These are phyloP conservation scores for Phoma sp. DNA, from an alignment of 2,329 filamentous ascomycete genomes.

Conservation along the genomic window DNA sequence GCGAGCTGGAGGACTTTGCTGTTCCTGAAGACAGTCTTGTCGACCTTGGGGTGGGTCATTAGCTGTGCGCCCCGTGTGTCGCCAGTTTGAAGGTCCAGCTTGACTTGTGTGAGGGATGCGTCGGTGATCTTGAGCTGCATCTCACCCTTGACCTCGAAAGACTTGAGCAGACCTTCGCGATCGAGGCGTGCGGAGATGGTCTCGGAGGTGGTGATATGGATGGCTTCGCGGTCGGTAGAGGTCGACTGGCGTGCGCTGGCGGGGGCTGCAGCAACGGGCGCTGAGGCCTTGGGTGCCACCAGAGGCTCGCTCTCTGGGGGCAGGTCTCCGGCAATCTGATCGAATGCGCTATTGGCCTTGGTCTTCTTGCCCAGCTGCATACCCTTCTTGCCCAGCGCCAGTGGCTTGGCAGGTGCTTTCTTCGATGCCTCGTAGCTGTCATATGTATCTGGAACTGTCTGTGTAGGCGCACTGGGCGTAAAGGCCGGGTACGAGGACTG, in stretches of 20 bases:
- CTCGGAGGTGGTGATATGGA: conserved; percentile 88
- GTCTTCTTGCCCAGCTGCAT: conserved; percentile 99
- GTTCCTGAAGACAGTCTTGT: conserved; percentile 83
- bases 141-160: conserved; percentile 88
- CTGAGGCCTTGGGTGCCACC: conserved; percentile 63
- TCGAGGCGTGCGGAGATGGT: conserved; percentile 88
- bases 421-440: conserved; percentile 98
- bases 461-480: conserved; percentile 76
- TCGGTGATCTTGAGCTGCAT: conserved; percentile 90
- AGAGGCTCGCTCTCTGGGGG: conserved; percentile 86
- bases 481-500: conserved; percentile 88
- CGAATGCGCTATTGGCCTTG: conserved; percentile 96
- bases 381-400: conserved; percentile 86
- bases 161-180: conserved; percentile 84
- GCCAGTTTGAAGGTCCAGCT: conserved; percentile 77
- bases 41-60: conserved; percentile 95
- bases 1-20: conserved; percentile 87
- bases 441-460: conserved; percentile 76
- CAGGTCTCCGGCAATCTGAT: conserved; percentile 89
- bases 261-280: conserved; percentile 59
- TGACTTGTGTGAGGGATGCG: conserved; percentile 87
- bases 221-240: conserved; percentile 78
- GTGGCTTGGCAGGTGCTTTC: conserved; percentile 80
- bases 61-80: conserved; percentile 87
- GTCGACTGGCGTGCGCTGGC: conserved; percentile 66